phyloP scores from a whole-genome alignment of 2,329 filamentous ascomycete genomes.

The Capronia americana region DNA sequence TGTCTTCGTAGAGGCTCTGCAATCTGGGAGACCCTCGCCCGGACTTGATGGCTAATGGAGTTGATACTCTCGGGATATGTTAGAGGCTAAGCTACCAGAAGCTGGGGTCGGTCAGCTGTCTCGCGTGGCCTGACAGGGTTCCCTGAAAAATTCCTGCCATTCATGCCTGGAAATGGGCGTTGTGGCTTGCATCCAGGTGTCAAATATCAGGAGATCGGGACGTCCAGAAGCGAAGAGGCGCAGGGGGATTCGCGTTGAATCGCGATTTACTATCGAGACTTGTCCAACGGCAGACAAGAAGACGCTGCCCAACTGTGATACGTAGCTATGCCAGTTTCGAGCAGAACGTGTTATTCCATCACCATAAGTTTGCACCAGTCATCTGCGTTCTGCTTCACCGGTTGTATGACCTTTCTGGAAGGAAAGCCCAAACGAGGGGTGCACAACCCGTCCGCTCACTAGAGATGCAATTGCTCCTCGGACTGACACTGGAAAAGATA shows the following conservation, averaged over 20 bases:
- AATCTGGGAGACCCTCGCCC: neutral
- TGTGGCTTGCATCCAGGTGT: conserved; percentile 19
- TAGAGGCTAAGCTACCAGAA: neutral
- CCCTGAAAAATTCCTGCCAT: conserved; percentile 8
- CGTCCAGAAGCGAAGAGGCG: conserved; percentile 17
- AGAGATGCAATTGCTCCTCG: conserved; percentile 10
- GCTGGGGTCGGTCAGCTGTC: neutral
- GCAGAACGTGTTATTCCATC: neutral
- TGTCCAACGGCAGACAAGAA: neutral
- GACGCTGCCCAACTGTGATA: neutral
- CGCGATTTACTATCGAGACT: neutral
- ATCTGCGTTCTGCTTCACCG: neutral
- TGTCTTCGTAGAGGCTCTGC: neutral
- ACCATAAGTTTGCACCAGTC: neutral
- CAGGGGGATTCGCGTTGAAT: neutral
- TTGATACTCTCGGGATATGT: neutral
- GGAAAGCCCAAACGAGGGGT: neutral
- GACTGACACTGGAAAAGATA: conserved; percentile 12
- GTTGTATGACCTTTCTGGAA: conserved; percentile 9
- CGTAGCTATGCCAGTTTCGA: conserved; percentile 6
- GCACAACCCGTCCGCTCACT: neutral
- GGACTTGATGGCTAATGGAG: neutral
- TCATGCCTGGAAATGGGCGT: neutral
- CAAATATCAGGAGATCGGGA: conserved; percentile 19
- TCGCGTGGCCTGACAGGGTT: conserved; percentile 19